These are phyloP conservation scores for Suaeda aralocaspica DNA, from an alignment of 148 eudicot species.

Conservation along the genomic window DNA sequence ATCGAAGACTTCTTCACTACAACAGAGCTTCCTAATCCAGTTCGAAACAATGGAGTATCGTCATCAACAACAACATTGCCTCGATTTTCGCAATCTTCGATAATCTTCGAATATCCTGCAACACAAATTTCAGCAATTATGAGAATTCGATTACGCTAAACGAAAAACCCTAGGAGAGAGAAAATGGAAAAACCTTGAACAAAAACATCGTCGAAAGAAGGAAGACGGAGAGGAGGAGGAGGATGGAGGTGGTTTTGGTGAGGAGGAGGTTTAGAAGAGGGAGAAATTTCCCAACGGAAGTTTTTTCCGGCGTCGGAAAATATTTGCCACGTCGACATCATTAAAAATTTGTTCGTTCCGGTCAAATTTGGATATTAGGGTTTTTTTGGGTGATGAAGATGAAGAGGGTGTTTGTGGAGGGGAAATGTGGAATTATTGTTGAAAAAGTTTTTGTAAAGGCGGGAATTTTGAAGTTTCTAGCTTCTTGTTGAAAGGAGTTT, in stretches of 20 bases:
- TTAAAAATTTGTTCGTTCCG: background rate
- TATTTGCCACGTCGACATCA: conserved; percentile 70
- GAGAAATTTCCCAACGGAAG: conserved; percentile 64
- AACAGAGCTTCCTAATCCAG: conserved; percentile 52
- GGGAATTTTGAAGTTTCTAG: conserved; percentile 24
- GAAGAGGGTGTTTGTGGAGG: background rate
- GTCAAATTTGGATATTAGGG: conserved; percentile 19
- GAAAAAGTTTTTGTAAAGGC: conserved; percentile 14
- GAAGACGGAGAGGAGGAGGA: conserved; percentile 32
- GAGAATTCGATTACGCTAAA: no score
- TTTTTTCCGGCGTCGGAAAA: conserved; percentile 45
- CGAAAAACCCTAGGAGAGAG: conserved; percentile 1
- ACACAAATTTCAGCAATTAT: background rate
- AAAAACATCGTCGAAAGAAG: conserved; percentile 71
- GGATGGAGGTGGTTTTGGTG: conserved; percentile 1
- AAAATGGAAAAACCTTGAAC: conserved; percentile 43
- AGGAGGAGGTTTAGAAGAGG: conserved; percentile 8
- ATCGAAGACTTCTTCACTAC: conserved; percentile 47
- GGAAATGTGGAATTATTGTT: background rate
- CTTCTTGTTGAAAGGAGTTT: background rate
- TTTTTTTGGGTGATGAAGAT: background rate
- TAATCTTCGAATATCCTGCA: conserved; percentile 46
- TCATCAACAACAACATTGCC: conserved; percentile 12
- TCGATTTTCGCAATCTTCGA: conserved; percentile 22
- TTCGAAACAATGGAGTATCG: conserved; percentile 41